Evolutionary conservation across 2,329 filamentous ascomycete genomes (phyloP), one percentile per base, ranked within the genome.

Genomic region (Curvularia spicifera): DNA sequence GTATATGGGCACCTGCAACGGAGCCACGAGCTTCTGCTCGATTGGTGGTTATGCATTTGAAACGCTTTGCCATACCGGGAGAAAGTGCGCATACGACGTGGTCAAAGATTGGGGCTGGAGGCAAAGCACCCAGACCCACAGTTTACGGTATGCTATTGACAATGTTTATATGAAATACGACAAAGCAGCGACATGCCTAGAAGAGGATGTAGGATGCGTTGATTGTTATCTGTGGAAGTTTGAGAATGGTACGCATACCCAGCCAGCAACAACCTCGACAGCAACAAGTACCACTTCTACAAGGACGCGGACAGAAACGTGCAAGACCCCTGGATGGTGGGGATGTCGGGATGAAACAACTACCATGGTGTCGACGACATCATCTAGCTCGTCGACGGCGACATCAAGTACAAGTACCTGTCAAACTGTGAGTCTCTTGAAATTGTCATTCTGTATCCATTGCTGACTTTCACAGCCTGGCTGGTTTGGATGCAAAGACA

Each of bases 251-350:
- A 76, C 72, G 4, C 67, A 73, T 26, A 71, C 71, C 7, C 68
- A 68, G 31, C 58, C 68, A 1, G 60, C 59, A 5, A 71, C 67
- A 8, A 70, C 67, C 15, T 66, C 66, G 5, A 65, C 70, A 35
- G 50, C 66, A n/a, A 68, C 67, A 18, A 69, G 65, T 12, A 65
- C 69, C 7, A 67, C 64, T 4, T 63, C 51, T 12, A 67, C 71
- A 2, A 57, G 68, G 48, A 76, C 72, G 6, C 60, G 74, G 44
- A 76, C 73, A 1, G 72, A 71, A 52, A 76, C 74, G 3, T 76
- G 74, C 53, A 72, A 75, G 51, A 76, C 74, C 1, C 74, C 74
- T 20, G 74, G 74, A 1, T 76, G 74, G 74, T 76, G 74, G 74
- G 74, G 74, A 18, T 76, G 74, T 35, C 64, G 68, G 1, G 75